Evolutionary conservation across 805 yeast species (phyloP).

Genomic region (Zygoascus tannicola): DNA sequence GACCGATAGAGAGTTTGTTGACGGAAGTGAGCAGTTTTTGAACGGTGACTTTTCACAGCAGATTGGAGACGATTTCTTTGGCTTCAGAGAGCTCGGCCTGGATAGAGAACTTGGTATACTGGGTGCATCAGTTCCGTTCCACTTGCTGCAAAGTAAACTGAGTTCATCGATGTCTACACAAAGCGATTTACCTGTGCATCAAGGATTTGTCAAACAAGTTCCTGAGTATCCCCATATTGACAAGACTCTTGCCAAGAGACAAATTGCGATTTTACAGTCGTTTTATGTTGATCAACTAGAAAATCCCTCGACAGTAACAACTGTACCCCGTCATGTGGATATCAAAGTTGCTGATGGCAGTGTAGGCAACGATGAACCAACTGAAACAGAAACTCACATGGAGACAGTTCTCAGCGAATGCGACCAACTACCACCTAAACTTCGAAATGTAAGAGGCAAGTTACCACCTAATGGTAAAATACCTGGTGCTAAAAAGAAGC

Average conservation of each 20-base stretch:
- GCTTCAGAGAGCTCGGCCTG: constrained; percentile 86
- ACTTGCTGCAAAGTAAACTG: constrained; percentile 68
- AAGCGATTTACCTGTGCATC: constrained; percentile 39
- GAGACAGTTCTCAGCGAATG: constrained; percentile 49
- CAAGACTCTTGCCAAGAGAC: constrained; percentile 41
- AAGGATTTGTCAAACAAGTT: constrained; percentile 33
- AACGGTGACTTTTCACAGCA: constrained; percentile 93
- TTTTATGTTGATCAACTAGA: constrained; percentile 31
- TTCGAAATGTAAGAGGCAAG: constrained; percentile 63
- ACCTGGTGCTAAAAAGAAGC: constrained; percentile 49
- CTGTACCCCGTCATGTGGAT: background rate
- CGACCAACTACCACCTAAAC: constrained; percentile 74
- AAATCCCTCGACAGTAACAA: background rate
- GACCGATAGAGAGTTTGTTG: constrained; percentile 71
- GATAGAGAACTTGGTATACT: constrained; percentile 85
- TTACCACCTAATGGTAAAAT: constrained; percentile 89
- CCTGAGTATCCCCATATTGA: constrained; percentile 44
- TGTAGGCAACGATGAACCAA: background rate
- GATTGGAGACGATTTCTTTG: constrained; percentile 95
- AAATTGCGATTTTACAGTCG: constrained; percentile 50
- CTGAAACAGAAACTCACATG: constrained; percentile 20
- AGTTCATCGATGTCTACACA: constrained; percentile 40
- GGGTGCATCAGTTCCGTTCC: constrained; percentile 81
- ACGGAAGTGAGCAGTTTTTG: constrained; percentile 86
- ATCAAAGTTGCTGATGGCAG: background rate